Base-by-base conservation (phyloP, 805 yeast species). In the Nakazawaea siamensis region DNA sequence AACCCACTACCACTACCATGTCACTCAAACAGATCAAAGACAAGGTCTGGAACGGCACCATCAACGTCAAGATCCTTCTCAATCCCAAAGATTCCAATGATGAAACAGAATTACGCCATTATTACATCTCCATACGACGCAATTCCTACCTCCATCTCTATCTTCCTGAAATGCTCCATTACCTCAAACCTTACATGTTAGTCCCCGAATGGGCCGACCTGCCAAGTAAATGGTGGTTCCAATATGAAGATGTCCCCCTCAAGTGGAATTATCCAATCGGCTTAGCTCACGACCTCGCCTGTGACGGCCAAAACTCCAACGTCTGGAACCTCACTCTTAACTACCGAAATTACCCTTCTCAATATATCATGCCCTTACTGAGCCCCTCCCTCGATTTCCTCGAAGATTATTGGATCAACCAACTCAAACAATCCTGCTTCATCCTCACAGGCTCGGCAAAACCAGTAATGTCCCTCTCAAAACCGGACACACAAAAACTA, bases 241-340 rank as follows among this genome's bases (percentile, higher is more conserved):
- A 75, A 42, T 69, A 62, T 48, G 28, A 16, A 12, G 79, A 77
- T 21, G 74, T 66, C 2, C 86, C 92, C 0, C 42, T 87, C 20
- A 65, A 69, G 33, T 86, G 96, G 94, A 74, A 81, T 43, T 60
- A 73, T 42, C 95, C 95, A 0, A 53, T 78, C 1, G 95, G 95
- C 0, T 56, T 80, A 4, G 52, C 77, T 2, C 75, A n/a, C n/a
- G n/a, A n/a, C n/a, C n/a, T n/a, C n/a, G n/a, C n/a, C n/a, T n/a
- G n/a, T n/a, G n/a, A n/a, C n/a, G n/a, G n/a, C n/a, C n/a, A n/a
- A n/a, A n/a, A n/a, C n/a, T n/a, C n/a, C 7, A 20, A 20, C 10
- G 24, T 37, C 14, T 81, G 86, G 80, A 58, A 54, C 6, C 39
- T 80, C 19, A 49, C 47, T 1, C 43, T 79, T 13, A 65, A 57